Percentiles rank a stretch among this genome's conserved stretches.
phyloP scores from a whole-genome alignment of 108 stramenopile genomes.

The Stephanodiscus triporus region DNA sequence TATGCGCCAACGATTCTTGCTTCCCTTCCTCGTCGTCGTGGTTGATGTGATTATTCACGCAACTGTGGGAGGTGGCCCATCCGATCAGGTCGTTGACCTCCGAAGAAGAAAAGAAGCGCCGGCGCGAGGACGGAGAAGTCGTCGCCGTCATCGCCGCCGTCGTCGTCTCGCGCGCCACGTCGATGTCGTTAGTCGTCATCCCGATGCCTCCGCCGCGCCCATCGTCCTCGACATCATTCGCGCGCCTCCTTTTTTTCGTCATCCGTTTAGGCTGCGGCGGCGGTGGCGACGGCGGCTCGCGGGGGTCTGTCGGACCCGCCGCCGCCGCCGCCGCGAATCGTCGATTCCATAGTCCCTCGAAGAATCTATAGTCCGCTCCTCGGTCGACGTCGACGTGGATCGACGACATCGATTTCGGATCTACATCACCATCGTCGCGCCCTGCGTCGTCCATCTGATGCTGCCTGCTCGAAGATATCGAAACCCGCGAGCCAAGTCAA shows the following conservation, averaged over 20 bases:
- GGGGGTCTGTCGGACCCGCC: too few relatives aligned
- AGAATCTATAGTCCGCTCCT: background rate
- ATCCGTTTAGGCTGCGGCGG: background rate
- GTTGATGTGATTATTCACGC: background rate
- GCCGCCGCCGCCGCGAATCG: background rate
- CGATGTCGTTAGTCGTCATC: background rate
- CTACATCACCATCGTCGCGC: background rate
- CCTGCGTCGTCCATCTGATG: too few relatives aligned
- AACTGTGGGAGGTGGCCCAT: conserved; percentile 30
- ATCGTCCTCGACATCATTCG: background rate
- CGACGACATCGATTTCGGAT: background rate
- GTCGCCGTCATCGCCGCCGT: too few relatives aligned
- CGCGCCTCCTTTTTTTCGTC: background rate
- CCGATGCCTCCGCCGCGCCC: background rate
- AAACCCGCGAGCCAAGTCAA: too few relatives aligned
- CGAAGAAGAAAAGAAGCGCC: conserved; percentile 10
- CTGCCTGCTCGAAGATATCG: too few relatives aligned
- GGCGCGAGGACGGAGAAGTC: background rate
- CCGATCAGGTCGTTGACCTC: conserved; percentile 28
- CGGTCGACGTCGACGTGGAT: background rate
- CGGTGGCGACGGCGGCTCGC: too few relatives aligned
- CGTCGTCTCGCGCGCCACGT: background rate
- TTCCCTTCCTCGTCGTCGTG: background rate
- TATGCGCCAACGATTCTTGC: conserved; percentile 5
- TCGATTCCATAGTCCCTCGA: background rate